Evolutionary conservation across 2,329 filamentous ascomycete species (phyloP).

Genomic region (Phaeoacremonium minimum): DNA sequence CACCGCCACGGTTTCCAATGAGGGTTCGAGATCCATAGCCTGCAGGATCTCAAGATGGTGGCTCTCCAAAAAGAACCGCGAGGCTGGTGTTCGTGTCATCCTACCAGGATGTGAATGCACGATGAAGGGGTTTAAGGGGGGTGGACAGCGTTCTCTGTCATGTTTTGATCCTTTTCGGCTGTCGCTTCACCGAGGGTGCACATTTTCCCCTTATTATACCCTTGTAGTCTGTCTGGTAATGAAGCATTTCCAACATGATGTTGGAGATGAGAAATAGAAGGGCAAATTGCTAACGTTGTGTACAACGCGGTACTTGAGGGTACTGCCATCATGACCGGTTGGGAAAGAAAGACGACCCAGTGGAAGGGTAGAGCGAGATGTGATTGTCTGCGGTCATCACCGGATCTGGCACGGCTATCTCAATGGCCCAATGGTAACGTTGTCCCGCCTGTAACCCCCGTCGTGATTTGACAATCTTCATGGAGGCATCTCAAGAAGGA

Average conservation of each 20-base stretch:
- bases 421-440: slow-evolving; percentile 8
- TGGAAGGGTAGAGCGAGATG: slow-evolving; percentile 5
- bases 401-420: slow-evolving; percentile 11
- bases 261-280: neutral
- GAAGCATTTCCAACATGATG: neutral
- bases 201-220: neutral
- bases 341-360: slow-evolving; percentile 1
- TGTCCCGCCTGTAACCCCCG: slow-evolving; percentile 8
- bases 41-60: too few species aligned
- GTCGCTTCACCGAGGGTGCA: neutral
- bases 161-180: neutral
- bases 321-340: slow-evolving; percentile 1
- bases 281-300: neutral
- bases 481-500: slow-evolving; percentile 7
- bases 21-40: too few species aligned
- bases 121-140: too few species aligned
- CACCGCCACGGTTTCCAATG: too few species aligned
- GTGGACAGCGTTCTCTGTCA: too few species aligned
- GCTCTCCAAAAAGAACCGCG: too few species aligned
- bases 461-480: slow-evolving; percentile 10
- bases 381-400: slow-evolving; percentile 7
- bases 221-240: neutral
- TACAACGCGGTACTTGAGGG: neutral
- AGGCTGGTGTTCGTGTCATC: too few species aligned
- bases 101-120: too few species aligned